A percentile compares a stretch with the other conserved stretches of the same genome.
phyloP scores from a whole-genome alignment of 805 yeast species.

The Cyberlindnera xylosilytica region DNA sequence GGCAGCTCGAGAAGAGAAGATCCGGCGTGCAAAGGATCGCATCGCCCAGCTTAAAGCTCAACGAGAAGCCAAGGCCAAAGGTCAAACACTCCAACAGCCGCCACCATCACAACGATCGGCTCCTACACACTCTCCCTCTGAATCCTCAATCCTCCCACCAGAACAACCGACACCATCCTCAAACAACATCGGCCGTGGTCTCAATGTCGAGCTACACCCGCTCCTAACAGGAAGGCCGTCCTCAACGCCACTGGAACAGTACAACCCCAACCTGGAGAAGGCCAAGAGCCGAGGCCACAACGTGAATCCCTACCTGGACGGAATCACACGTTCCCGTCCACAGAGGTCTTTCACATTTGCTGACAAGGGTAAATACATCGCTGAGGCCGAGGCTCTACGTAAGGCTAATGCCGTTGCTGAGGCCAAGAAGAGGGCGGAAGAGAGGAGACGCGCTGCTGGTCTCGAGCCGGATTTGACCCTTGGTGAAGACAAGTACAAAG shows the following conservation, averaged over 20 bases:
- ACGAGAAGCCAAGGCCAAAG: background rate
- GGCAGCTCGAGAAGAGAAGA: constrained; percentile 4
- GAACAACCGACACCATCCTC: no score
- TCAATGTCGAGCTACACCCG: constrained; percentile 31
- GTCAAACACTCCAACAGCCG: background rate
- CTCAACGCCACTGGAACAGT: constrained; percentile 4
- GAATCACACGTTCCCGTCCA: constrained; percentile 18
- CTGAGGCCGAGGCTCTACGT: constrained; percentile 30
- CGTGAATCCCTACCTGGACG: constrained; percentile 35
- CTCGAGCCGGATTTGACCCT: constrained; percentile 44
- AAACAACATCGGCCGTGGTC: constrained; percentile 15
- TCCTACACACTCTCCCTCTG: no score
- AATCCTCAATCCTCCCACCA: no score
- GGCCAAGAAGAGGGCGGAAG: constrained; percentile 41
- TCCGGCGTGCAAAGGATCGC: constrained; percentile 11
- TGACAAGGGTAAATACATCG: constrained; percentile 59
- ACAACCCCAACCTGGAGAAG: constrained; percentile 26
- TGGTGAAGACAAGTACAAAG: constrained; percentile 56
- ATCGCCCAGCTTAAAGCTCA: constrained; percentile 12
- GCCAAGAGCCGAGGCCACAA: constrained; percentile 23
- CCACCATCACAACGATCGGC: background rate
- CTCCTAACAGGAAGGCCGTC: constrained; percentile 23
- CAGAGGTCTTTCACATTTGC: constrained; percentile 48
- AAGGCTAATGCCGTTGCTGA: background rate
- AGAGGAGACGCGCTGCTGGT: constrained; percentile 40